Percentiles rank a stretch among this genome's conserved stretches.
phyloP scores from a whole-genome alignment of 2,329 filamentous ascomycete genomes.

The Stagonosporopsis chrysanthemi region DNA sequence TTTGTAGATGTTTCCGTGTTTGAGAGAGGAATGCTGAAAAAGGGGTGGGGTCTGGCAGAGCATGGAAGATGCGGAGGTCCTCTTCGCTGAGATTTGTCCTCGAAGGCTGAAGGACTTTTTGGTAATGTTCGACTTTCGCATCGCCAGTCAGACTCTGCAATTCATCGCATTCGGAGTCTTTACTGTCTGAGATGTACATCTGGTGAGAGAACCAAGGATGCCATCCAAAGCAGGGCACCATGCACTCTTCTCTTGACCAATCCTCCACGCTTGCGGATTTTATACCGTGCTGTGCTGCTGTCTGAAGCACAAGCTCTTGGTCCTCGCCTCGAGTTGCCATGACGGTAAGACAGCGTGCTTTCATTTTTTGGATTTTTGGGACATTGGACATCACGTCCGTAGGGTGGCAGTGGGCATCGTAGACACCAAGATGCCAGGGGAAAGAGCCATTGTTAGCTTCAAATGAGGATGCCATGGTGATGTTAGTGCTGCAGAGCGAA shows the following conservation, averaged over 20 bases:
- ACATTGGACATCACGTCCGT: slow-evolving; percentile 76
- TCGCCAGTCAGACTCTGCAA: slow-evolving; percentile 49
- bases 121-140: slow-evolving; percentile 67
- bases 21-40: slow-evolving; percentile 66
- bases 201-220: slow-evolving; percentile 87
- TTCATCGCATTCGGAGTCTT: slow-evolving; percentile 28
- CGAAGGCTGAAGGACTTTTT: slow-evolving; percentile 66
- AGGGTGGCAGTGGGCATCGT: slow-evolving; percentile 84
- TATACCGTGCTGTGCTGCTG: slow-evolving; percentile 65
- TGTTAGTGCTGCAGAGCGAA: neutral
- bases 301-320: slow-evolving; percentile 72
- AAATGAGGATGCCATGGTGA: neutral
- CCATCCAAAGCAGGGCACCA: slow-evolving; percentile 82
- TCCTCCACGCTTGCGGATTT: slow-evolving; percentile 32
- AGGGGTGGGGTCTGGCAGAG: slow-evolving; percentile 67
- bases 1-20: slow-evolving; percentile 63
- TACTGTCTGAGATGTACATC: slow-evolving; percentile 63
- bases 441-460: slow-evolving; percentile 44
- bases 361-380: slow-evolving; percentile 68
- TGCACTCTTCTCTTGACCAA: slow-evolving; percentile 50
- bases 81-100: slow-evolving; percentile 42
- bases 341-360: slow-evolving; percentile 69
- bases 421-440: slow-evolving; percentile 75
- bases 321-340: slow-evolving; percentile 82
- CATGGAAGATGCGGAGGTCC: slow-evolving; percentile 52